Evolutionary conservation across 257 asterid species (phyloP), one percentile per base, ranked within the genome.

Genomic region (Plantago ovata): DNA sequence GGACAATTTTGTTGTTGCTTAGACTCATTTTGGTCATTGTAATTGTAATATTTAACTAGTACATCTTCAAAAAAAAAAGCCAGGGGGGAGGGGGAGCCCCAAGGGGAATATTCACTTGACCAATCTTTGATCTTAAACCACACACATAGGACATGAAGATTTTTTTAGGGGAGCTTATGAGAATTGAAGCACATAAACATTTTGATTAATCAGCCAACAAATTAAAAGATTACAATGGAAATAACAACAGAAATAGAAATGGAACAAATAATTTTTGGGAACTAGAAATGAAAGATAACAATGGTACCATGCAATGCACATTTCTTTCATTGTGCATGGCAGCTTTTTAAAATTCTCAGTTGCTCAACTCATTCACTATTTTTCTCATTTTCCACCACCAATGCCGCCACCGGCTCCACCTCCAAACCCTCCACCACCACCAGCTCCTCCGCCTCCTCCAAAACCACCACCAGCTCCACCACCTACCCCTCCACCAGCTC

Each of bases 391-490:
- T 20, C 56, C 58, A 12, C 60, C 66, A 10, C 70, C 58, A 16
- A 57, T 32, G 0, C 77, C 79, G 1, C 58, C 45, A 0, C 71
- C 75, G 6, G 49, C 67, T 1, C 68, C 75, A 5, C 39, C 42
- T 0, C 68, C 68, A 1, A 58, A 62, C 0, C 60, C 64, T 0
- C 21, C 69, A 9, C 63, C 68, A 10, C 38, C 71, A 0, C 67
- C 69, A 4, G 1, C 38, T 0, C 69, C 69, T 5, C 24, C 38
- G 0, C 70, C 75, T 5, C 24, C 38, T 0, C 70, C 75, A 0
- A 23, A 20, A 8, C 59, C 73, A 0, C 52, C 63, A 0, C 62
- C 62, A 10, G 14, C 28, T 0, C 50, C 72, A 1, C 61, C 47
- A 11, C 53, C 67, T 1, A 12, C 28, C 0, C 71, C 74, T 0